These are phyloP conservation scores for Melanopsichium pennsylvanicum DNA, from an alignment of 1,284 basidiomycete genomes.

Conservation along the genomic window DNA sequence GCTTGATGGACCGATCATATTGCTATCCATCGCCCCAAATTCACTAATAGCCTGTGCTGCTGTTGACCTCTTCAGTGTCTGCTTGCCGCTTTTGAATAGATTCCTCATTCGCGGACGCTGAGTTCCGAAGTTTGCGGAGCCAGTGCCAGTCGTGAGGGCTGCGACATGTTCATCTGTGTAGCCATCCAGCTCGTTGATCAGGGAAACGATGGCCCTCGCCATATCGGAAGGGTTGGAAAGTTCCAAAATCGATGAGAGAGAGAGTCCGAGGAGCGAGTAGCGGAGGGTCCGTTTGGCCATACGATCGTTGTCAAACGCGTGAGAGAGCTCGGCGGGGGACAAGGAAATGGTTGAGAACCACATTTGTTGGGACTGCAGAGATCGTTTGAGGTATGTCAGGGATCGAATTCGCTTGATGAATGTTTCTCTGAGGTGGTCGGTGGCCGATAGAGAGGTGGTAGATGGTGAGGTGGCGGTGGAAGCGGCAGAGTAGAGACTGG, in stretches of 20 bases:
- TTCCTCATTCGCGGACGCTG: constrained; percentile 42
- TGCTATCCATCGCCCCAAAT: constrained; percentile 25
- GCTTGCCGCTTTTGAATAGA: constrained; percentile 46
- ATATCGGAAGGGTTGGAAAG: constrained; percentile 33
- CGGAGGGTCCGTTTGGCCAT: constrained; percentile 50
- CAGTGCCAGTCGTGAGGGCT: constrained; percentile 18
- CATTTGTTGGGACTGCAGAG: constrained; percentile 24
- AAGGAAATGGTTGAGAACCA: constrained; percentile 49
- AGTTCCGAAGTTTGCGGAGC: constrained; percentile 12
- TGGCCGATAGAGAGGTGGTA: constrained; percentile 10
- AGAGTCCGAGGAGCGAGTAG: constrained; percentile 42
- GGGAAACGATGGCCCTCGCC: constrained; percentile 34
- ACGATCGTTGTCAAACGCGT: constrained; percentile 40
- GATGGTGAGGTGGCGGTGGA: constrained; percentile 2
- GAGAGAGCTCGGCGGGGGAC: constrained; percentile 18
- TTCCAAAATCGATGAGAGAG: constrained; percentile 47
- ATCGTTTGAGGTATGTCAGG: constrained; percentile 40
- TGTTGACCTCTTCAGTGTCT: constrained; percentile 28
- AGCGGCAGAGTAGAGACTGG: constrained; percentile 8
- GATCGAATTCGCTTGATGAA: constrained; percentile 44
- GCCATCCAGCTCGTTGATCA: constrained; percentile 48
- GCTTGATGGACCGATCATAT: constrained; percentile 17
- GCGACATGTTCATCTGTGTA: constrained; percentile 33
- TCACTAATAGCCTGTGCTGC: constrained; percentile 41
- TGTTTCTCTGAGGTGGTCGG: constrained; percentile 29